Conservation (phyloP, 768 basidiomycete species). For the Suillus occidentalis region DNA sequence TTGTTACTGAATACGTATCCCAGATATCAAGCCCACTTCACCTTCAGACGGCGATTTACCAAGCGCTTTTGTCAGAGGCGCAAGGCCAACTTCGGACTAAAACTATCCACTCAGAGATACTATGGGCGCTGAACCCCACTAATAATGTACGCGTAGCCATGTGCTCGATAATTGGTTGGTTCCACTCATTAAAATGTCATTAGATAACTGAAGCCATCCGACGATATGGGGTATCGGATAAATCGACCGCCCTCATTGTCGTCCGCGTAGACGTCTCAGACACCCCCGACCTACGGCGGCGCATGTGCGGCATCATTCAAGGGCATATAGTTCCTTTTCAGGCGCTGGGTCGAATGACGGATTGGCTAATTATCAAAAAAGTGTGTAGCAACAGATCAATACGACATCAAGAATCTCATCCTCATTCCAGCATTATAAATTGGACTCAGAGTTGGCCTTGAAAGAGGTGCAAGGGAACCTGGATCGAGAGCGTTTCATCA, state of each 20-base stretch:
- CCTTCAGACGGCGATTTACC: conserved; percentile 80
- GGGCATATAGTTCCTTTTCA: conserved; percentile 55
- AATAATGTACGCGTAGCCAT: conserved; percentile 61
- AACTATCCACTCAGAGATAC: conserved; percentile 87
- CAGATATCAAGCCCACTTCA: conserved; percentile 84
- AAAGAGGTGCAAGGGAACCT: conserved; percentile 34
- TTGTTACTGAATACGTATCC: conserved; percentile 8
- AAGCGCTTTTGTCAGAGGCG: conserved; percentile 70
- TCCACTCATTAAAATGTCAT: neutral
- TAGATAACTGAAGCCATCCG: conserved; percentile 89
- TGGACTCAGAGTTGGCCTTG: conserved; percentile 52
- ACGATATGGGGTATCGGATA: conserved; percentile 79
- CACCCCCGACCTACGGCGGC: conserved; percentile 42
- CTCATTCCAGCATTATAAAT: conserved; percentile 62
- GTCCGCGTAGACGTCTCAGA: conserved; percentile 58
- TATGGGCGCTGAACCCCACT: conserved; percentile 85
- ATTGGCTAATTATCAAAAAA: conserved; percentile 77
- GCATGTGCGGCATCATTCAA: conserved; percentile 57
- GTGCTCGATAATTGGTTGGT: neutral
- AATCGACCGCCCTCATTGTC: conserved; percentile 64
- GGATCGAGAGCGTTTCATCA: conserved; percentile 36
- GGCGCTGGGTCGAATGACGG: conserved; percentile 48
- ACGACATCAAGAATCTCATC: neutral
- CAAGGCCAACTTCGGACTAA: conserved; percentile 70
- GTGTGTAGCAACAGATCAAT: conserved; percentile 39